Percentiles rank a stretch among this genome's conserved stretches.
These are phyloP conservation scores for Yarrowia sp. DNA, from an alignment of 805 yeast species.

Conservation along the genomic window DNA sequence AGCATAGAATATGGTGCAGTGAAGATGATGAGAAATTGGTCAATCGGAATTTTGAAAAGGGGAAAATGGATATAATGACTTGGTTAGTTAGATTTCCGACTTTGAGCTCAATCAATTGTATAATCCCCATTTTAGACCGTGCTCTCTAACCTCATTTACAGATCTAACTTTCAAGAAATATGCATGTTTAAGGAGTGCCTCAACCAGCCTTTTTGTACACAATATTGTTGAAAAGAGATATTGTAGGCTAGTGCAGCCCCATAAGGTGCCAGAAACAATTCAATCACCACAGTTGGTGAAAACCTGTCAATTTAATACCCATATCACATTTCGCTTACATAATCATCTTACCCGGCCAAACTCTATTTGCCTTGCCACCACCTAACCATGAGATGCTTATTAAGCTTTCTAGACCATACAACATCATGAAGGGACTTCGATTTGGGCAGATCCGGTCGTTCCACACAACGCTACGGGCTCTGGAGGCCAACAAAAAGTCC, in stretches of 20 bases:
- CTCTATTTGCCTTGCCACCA: not conserved
- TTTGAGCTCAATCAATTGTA: no score
- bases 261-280: no score
- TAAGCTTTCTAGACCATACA: not conserved
- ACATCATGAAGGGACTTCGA: constrained; percentile 1
- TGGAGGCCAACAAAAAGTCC: constrained; percentile 16
- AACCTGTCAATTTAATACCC: not conserved
- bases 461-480: not conserved
- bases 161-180: not conserved
- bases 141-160: no score
- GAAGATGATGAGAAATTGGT: not conserved
- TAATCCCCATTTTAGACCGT: no score
- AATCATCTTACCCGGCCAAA: not conserved
- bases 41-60: no score
- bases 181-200: not conserved
- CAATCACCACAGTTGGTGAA: no score
- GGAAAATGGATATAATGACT: no score
- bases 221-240: no score
- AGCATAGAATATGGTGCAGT: not conserved
- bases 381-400: not conserved
- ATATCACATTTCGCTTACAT: not conserved
- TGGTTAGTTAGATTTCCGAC: no score
- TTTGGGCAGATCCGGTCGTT: not conserved
- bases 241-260: no score
- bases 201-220: not conserved